These are phyloP conservation scores for Hericium rajendrae DNA, from an alignment of 768 basidiomycete genomes.

Conservation along the genomic window DNA sequence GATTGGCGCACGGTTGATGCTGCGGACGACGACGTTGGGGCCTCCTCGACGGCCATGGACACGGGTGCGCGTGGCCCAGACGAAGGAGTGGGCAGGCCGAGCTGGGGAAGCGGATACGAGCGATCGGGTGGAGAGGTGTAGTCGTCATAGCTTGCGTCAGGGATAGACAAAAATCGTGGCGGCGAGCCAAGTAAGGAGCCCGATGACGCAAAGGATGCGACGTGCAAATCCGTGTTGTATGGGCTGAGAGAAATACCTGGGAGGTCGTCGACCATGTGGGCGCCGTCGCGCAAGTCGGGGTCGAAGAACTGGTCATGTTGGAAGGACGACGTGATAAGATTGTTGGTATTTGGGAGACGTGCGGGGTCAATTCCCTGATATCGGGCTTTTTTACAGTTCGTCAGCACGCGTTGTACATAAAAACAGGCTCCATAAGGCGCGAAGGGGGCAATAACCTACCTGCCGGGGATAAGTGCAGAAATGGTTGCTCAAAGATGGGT, in stretches of 20 bases:
- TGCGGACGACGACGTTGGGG: constrained; percentile 9
- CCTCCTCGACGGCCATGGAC: not conserved
- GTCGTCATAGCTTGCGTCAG: not conserved
- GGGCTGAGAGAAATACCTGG: not conserved
- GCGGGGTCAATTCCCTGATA: constrained; percentile 29
- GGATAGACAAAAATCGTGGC: not conserved
- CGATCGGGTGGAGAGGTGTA: not conserved
- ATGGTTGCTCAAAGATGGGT: constrained; percentile 52
- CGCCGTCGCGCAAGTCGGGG: not conserved
- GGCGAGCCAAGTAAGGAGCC: not conserved
- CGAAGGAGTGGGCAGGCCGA: not conserved
- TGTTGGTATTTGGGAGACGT: constrained; percentile 7
- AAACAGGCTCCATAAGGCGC: constrained; percentile 2
- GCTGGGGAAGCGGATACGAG: not conserved
- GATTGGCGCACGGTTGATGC: constrained; percentile 9
- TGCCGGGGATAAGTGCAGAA: constrained; percentile 24
- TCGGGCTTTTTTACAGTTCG: constrained; percentile 56
- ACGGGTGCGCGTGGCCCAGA: not conserved
- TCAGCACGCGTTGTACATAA: not conserved
- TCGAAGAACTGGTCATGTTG: constrained; percentile 6
- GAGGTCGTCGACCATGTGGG: not conserved
- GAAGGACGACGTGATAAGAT: constrained; percentile 12
- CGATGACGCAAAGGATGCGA: not conserved
- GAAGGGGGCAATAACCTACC: constrained; percentile 22
- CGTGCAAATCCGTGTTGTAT: not conserved